Percentiles rank a stretch among this genome's conserved stretches.
Conservation (phyloP, 1,284 basidiomycete genomes). For the Ustilago cynodontis region DNA sequence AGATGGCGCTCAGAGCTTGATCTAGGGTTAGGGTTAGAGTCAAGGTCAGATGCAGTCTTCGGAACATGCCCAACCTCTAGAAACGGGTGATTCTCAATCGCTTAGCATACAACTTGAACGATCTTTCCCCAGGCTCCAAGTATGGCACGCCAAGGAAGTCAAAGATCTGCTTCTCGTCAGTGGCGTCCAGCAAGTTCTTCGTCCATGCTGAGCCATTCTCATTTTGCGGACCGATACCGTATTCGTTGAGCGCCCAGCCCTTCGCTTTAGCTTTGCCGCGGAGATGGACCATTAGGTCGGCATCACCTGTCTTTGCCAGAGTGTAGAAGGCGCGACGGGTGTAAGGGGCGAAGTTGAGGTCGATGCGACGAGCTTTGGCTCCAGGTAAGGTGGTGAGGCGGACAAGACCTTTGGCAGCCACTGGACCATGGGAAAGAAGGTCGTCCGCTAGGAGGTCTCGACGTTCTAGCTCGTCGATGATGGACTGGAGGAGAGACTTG, state of each 20-base stretch:
- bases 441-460: constrained; percentile 28
- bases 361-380: constrained; percentile 27
- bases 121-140: constrained; percentile 30
- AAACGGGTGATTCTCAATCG: constrained; percentile 16
- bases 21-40: not conserved
- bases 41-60: not conserved
- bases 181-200: constrained; percentile 26
- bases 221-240: constrained; percentile 36
- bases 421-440: constrained; percentile 30
- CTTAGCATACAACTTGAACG: constrained; percentile 19
- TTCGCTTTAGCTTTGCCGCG: constrained; percentile 22
- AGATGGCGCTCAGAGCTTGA: not conserved
- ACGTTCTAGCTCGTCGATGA: constrained; percentile 13
- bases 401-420: constrained; percentile 31
- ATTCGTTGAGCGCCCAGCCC: constrained; percentile 43
- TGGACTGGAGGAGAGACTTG: constrained; percentile 7
- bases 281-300: constrained; percentile 40
- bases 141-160: constrained; percentile 28
- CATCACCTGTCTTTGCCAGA: constrained; percentile 41
- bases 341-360: constrained; percentile 46
- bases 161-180: constrained; percentile 39
- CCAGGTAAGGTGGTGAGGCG: constrained; percentile 12
- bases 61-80: not conserved
- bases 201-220: constrained; percentile 43
- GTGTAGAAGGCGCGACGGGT: constrained; percentile 39